A percentile compares a stretch with the other conserved stretches of the same genome.
Evolutionary conservation across 2,329 filamentous ascomycete genomes (phyloP).

Genomic region (Venturia pyrina): DNA sequence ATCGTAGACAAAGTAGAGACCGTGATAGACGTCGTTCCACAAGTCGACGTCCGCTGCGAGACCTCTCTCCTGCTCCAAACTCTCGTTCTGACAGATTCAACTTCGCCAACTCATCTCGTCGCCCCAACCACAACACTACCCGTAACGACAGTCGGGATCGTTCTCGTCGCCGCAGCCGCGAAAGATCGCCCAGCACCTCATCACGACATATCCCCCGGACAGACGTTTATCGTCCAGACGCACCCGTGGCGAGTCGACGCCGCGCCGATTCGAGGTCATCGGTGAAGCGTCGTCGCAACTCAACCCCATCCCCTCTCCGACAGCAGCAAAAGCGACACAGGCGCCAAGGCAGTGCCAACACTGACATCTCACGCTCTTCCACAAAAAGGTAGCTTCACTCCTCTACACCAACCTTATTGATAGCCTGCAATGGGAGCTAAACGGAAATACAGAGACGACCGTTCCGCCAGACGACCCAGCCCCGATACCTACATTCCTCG

Average conservation of each 20-base stretch:
- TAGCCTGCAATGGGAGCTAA: background rate
- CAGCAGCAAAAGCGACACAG: conserved; percentile 26
- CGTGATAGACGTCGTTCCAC: conserved; percentile 9
- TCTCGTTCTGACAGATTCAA: background rate
- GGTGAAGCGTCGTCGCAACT: conserved; percentile 28
- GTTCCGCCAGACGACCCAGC: conserved; percentile 25
- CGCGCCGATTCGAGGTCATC: conserved; percentile 28
- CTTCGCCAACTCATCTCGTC: background rate
- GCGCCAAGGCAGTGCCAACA: conserved; percentile 8
- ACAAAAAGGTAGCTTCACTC: background rate
- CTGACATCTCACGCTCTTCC: conserved; percentile 1
- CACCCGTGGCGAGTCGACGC: conserved; percentile 17
- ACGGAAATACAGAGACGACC: conserved; percentile 20
- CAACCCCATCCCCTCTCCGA: conserved; percentile 25
- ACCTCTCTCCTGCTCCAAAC: background rate
- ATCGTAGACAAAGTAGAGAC: background rate
- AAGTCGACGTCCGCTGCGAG: conserved; percentile 4
- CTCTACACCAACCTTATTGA: background rate
- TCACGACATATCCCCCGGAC: conserved; percentile 16
- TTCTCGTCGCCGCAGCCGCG: conserved; percentile 24
- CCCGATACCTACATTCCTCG: conserved; percentile 21
- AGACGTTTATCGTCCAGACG: conserved; percentile 24
- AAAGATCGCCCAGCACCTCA: conserved; percentile 12
- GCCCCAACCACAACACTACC: background rate
- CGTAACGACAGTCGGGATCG: conserved; percentile 17